Evolutionary conservation across 1,139 yeast species (phyloP).

Genomic region (Lodderomyces theae): DNA sequence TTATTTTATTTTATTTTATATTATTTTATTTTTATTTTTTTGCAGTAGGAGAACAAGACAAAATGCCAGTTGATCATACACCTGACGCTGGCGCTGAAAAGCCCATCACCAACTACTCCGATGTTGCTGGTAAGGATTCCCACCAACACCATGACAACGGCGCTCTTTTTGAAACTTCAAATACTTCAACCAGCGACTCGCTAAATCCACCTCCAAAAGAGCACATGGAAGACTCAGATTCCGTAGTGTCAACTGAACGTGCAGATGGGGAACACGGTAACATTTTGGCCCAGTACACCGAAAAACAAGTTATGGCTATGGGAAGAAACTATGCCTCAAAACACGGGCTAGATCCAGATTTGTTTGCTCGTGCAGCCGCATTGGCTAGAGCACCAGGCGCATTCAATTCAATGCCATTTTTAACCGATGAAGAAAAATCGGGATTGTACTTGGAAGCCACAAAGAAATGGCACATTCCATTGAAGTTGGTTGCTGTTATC

Average conservation of each 20-base stretch:
- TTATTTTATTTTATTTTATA: no score
- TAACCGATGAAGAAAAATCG: conserved; percentile 57
- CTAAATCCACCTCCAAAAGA: conserved; percentile 2
- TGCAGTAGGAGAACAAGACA: no score
- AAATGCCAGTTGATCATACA: conserved; percentile 1
- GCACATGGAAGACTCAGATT: conserved; percentile 18
- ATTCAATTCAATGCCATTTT: conserved; percentile 56
- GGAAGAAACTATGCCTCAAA: conserved; percentile 67
- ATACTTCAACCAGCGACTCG: conserved; percentile 19
- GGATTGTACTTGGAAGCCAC: conserved; percentile 56
- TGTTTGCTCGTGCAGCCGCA: conserved; percentile 73
- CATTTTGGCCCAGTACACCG: conserved; percentile 60
- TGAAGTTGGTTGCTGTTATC: conserved; percentile 57
- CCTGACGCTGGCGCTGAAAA: conserved; percentile 4
- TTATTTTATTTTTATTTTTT: no score
- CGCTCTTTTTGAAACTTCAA: conserved; percentile 22
- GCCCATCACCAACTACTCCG: conserved; percentile 4
- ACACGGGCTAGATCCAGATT: conserved; percentile 60
- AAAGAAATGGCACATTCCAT: conserved; percentile 65
- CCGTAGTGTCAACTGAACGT: conserved; percentile 24
- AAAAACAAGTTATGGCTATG: conserved; percentile 65
- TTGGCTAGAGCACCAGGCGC: conserved; percentile 65
- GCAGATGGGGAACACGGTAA: conserved; percentile 44
- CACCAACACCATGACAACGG: conserved; percentile 9
- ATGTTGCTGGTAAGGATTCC: not conserved